A percentile compares a stretch with the other conserved stretches of the same genome.
Conservation (phyloP, 306 rosid genomes). For the Glycine tomentella region DNA sequence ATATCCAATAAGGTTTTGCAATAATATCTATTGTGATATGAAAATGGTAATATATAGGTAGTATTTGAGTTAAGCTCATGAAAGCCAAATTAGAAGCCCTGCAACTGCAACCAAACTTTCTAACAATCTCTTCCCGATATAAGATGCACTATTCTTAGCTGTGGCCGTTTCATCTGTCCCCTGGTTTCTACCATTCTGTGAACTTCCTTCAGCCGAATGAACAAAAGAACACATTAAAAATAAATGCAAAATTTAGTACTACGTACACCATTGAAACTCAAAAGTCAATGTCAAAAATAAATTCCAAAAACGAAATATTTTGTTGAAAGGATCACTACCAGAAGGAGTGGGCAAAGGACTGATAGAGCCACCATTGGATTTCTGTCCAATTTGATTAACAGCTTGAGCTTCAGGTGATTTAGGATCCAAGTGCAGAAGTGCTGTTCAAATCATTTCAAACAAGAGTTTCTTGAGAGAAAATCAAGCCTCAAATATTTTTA, state of each 20-base stretch:
- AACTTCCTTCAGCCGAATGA: slow-evolving; percentile 18
- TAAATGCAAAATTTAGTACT: too few relatives aligned
- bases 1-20: too few relatives aligned
- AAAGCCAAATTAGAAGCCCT: slow-evolving; percentile 16
- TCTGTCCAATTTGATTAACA: slow-evolving; percentile 57
- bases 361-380: slow-evolving; percentile 33
- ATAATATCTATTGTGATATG: too few relatives aligned
- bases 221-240: neutral
- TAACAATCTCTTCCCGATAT: neutral
- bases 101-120: neutral
- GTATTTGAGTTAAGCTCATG: neutral
- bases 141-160: neutral
- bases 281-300: too few relatives aligned
- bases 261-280: too few relatives aligned
- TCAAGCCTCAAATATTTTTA: neutral
- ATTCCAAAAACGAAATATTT: too few relatives aligned
- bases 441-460: slow-evolving; percentile 45
- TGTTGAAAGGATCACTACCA: slow-evolving; percentile 54
- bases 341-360: slow-evolving; percentile 46
- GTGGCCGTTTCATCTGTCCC: neutral
- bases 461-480: neutral
- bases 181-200: slow-evolving; percentile 10
- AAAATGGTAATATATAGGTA: too few relatives aligned
- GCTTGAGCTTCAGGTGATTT: slow-evolving; percentile 70
- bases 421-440: slow-evolving; percentile 69